Evolutionary conservation across 139 green algal species (phyloP), one percentile per base, ranked within the genome.

Genomic region (Nannochloris sp.): DNA sequence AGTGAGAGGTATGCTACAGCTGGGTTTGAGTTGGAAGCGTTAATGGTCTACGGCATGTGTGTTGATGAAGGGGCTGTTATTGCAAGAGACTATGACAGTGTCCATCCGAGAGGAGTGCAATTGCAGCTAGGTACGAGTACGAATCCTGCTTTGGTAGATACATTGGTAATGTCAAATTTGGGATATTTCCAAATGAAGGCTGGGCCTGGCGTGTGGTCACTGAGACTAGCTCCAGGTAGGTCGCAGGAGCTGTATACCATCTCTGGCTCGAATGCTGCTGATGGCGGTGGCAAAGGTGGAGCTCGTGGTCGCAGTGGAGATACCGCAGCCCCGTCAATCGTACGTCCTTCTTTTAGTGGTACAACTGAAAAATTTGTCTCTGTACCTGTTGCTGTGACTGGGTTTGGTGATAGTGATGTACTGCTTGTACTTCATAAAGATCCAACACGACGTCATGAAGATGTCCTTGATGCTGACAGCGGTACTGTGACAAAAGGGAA

Each of bases 111-210:
- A 0, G 93, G 93, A 19, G 75, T 97, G 56, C 90, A 99, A 78
- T 81, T 99, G 60, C 63, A 83, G 39, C 77, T 99, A 47, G 85
- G 87, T 27, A 86, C 70, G 0, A 55, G 27, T 25, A n/a, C 23
- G 8, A 10, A 73, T 15, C 66, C 33, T 14, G 19, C 19, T 60
- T 75, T 85, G 30, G 77, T 87, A 37, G 92, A 98, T 75, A 98
- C 92, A 0, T 71, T 97, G 30, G 90, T 98, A 32, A 99, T 99
- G 94, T 76, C 78, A 47, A 98, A 97, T 78, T 76, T 98, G 54
- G 94, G 93, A 29, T 99, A 99, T 83, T 99, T 98, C 73, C 94
- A 99, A 82, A 84, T 98, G 42, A 95, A 97, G 76, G 76, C 84
- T 1, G 39, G 47, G 10, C 87, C 87, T n/a, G 88, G 88, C 6